Evolutionary conservation across 164 flowering plant species (phyloP), one percentile per base, ranked within the genome.

Genomic region (Stephania japonica): DNA sequence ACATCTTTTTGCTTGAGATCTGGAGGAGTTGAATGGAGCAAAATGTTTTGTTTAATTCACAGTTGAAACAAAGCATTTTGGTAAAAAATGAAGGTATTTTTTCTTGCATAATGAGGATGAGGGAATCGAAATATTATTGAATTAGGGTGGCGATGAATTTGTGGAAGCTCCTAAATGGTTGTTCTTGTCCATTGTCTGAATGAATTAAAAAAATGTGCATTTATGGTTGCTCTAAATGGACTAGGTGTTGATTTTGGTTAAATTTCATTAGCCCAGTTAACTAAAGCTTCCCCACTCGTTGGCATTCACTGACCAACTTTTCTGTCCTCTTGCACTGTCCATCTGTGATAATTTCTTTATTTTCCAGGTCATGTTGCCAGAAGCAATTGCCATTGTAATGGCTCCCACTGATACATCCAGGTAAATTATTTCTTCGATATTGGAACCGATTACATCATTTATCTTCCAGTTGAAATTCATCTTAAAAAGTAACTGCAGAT

Each of bases 351-450:
- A 23, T 62, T 27, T 41, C 19, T 49, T 80, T 71, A 19, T 44
- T 74, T 75, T 68, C 65, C 78, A 92, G 98, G 84, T 92, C 71
- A 91, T 91, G 98, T 75, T 92, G 69, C 98, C 98, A 38, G 98
- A 93, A 82, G 98, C 97, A 77, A 81, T 93, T 76, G 97, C 98
- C 18, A 93, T 91, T 76, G 98, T 93, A 24, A 91, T 93, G 98
- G 98, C 98, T 63, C 98, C 98, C 6, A 89, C 93, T 6, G 98
- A 93, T 75, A 70, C 87, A 74, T 80, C 91, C 77, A 87, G 97
- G 97, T 90, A 80, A 6, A 25, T 32, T 74, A 65, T 42, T 14
- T 12, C 7, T 27, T 49, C 24, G 12, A 32, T 32, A 32, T 32
- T 32, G 38, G 38, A 32, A 32, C 38, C 38, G 2, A 32, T 32